phyloP scores from a whole-genome alignment of 2,329 filamentous ascomycete species.

The Calonectria crousiana region DNA sequence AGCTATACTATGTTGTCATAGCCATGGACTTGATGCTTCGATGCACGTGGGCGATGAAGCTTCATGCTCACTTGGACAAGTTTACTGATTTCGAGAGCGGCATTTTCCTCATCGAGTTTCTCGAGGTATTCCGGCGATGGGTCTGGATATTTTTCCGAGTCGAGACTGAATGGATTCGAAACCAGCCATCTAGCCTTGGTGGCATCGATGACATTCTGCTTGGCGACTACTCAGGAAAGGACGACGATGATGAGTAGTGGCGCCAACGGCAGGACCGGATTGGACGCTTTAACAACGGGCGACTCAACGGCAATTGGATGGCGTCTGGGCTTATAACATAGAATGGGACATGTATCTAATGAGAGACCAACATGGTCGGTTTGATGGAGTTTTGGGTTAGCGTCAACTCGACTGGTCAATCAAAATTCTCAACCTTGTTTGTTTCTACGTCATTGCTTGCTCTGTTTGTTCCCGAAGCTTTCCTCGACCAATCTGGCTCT shows the following conservation, averaged over 20 bases:
- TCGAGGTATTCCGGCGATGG: conserved; percentile 92
- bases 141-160: conserved; percentile 97
- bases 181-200: conserved; percentile 62
- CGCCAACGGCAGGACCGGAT: conserved; percentile 21
- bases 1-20: conserved; percentile 87
- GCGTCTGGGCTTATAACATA: conserved; percentile 37
- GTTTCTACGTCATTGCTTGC: neutral
- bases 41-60: conserved; percentile 92
- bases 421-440: conserved; percentile 9
- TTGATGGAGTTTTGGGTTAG: conserved; percentile 26
- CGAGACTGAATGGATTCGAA: conserved; percentile 90
- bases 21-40: conserved; percentile 82
- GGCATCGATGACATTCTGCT: conserved; percentile 79
- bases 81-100: conserved; percentile 89
- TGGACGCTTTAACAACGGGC: conserved; percentile 10
- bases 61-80: conserved; percentile 84
- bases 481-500: neutral
- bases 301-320: conserved; percentile 25
- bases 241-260: conserved; percentile 55
- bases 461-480: neutral
- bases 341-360: conserved; percentile 31
- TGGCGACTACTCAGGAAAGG: conserved; percentile 76
- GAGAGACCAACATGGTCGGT: conserved; percentile 26
- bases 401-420: conserved; percentile 8
- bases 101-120: conserved; percentile 86